A percentile compares a stretch with the other conserved stretches of the same genome.
phyloP scores from a whole-genome alignment of 805 yeast species.

The Wickerhamiella shivajii region DNA sequence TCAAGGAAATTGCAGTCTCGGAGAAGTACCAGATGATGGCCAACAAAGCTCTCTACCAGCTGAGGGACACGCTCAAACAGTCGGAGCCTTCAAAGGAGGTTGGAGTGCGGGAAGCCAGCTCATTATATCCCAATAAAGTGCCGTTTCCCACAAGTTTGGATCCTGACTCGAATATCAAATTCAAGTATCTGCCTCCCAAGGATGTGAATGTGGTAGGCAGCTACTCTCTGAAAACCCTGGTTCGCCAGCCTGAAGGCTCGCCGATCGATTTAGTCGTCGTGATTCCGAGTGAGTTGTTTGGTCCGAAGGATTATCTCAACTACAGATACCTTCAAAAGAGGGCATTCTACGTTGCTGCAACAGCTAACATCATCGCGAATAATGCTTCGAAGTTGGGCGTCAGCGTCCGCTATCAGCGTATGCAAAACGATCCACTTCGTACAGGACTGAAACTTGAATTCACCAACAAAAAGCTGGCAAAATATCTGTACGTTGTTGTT shows the following conservation, averaged over 20 bases:
- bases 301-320: conserved; percentile 78
- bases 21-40: conserved; percentile 53
- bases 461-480: conserved; percentile 13
- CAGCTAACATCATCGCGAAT: conserved; percentile 47
- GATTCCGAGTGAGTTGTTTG: conserved; percentile 65
- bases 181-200: conserved; percentile 55
- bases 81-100: conserved; percentile 5
- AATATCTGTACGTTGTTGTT: conserved; percentile 54
- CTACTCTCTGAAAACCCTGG: conserved; percentile 74
- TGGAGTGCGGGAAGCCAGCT: conserved; percentile 3
- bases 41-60: conserved; percentile 39
- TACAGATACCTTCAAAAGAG: conserved; percentile 83
- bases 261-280: conserved; percentile 67
- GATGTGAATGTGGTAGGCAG: conserved; percentile 75
- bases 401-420: conserved; percentile 45
- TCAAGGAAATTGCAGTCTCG: conserved; percentile 64
- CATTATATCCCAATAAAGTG: conserved; percentile 26
- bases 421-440: conserved; percentile 62
- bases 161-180: conserved; percentile 44
- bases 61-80: conserved; percentile 36
- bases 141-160: conserved; percentile 45
- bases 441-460: conserved; percentile 50
- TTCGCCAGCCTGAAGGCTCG: conserved; percentile 47
- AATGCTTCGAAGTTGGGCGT: conserved; percentile 32
- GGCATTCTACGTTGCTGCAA: conserved; percentile 68